Evolutionary conservation across 1,284 basidiomycete species (phyloP).

Genomic region (Kwoniella shivajii): DNA sequence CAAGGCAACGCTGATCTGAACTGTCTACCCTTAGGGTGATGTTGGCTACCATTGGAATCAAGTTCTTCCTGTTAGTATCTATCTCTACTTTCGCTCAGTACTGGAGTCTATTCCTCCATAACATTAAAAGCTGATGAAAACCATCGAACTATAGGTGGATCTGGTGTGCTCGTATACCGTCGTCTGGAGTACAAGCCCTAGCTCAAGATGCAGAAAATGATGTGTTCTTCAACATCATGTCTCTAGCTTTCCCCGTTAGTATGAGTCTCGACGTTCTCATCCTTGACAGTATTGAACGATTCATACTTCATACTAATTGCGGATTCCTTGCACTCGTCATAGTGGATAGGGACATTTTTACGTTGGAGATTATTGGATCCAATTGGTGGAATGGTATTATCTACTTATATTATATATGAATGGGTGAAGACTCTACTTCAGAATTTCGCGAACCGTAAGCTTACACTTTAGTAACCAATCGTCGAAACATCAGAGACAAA

Average conservation of each 20-base stretch:
- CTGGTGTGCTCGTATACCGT: conserved; percentile 52
- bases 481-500: not conserved
- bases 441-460: conserved; percentile 55
- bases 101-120: not conserved
- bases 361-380: conserved; percentile 54
- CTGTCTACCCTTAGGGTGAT: conserved; percentile 49
- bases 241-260: conserved; percentile 59
- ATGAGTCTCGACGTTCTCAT: conserved; percentile 24
- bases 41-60: conserved; percentile 60
- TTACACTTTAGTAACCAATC: too few species aligned
- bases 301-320: conserved; percentile 6
- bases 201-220: conserved; percentile 61
- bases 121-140: not conserved
- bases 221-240: conserved; percentile 60
- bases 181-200: conserved; percentile 52
- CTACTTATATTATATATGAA: conserved; percentile 56
- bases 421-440: conserved; percentile 55
- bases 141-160: conserved; percentile 38
- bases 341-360: conserved; percentile 49
- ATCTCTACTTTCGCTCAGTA: not conserved
- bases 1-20: not conserved
- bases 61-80: conserved; percentile 54
- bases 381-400: conserved; percentile 57
- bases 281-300: too few species aligned
- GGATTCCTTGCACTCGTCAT: not conserved